A percentile compares a stretch with the other conserved stretches of the same genome.
Evolutionary conservation across 2,329 filamentous ascomycete genomes (phyloP).

Genomic region (Sporothrix variecibatus): DNA sequence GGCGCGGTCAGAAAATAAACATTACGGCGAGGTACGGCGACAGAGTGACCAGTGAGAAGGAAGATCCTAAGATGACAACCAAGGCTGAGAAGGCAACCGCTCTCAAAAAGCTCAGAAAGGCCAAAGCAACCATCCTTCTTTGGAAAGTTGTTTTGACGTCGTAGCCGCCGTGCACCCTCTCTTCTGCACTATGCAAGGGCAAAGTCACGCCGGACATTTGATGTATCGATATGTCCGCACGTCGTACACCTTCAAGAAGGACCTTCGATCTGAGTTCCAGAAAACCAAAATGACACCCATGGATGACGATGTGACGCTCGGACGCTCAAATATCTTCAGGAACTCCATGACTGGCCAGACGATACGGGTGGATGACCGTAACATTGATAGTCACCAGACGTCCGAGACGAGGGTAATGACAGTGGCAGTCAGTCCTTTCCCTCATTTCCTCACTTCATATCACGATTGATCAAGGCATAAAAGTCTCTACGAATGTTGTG

Average conservation of each 20-base stretch:
- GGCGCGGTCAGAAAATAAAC: neutral
- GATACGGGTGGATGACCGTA: neutral
- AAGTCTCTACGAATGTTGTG: slow-evolving; percentile 15
- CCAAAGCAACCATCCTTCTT: slow-evolving; percentile 14
- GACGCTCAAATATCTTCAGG: neutral
- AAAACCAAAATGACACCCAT: neutral
- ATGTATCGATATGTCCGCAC: slow-evolving; percentile 21
- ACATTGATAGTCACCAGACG: neutral
- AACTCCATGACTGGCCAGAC: neutral
- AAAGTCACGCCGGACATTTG: neutral
- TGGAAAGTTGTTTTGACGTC: neutral
- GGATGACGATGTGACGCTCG: neutral
- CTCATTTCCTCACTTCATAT: neutral
- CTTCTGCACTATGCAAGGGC: slow-evolving; percentile 17
- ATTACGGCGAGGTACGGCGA: neutral
- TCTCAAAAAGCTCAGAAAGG: neutral
- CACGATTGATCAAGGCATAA: neutral
- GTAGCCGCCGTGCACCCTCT: slow-evolving; percentile 6
- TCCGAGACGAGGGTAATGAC: neutral
- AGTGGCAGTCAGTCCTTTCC: neutral
- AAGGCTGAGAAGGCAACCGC: neutral
- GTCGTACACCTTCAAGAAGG: slow-evolving; percentile 4
- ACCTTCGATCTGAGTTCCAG: slow-evolving; percentile 18
- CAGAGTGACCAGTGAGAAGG: neutral
- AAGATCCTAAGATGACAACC: neutral